These are phyloP conservation scores for Cryomyces minteri DNA, from an alignment of 495 filamentous ascomycete species.

Conservation along the genomic window DNA sequence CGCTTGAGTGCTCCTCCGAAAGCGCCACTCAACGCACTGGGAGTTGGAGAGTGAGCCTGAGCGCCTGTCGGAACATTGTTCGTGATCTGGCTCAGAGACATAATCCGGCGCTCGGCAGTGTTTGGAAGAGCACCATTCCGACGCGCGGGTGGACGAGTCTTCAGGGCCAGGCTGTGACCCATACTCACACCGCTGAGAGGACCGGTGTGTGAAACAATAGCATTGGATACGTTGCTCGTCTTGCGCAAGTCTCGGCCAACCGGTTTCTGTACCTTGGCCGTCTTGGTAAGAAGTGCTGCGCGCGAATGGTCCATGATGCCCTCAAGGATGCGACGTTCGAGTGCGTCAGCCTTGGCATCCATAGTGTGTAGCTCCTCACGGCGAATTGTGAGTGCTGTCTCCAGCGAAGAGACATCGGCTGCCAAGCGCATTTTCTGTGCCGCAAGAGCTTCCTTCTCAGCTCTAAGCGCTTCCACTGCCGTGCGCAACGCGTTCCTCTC, in stretches of 20 bases:
- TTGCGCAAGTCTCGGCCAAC: constrained; percentile 50
- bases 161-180: constrained; percentile 22
- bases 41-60: constrained; percentile 33
- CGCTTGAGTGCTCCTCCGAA: constrained; percentile 30
- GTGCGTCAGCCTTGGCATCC: constrained; percentile 65
- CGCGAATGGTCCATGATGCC: constrained; percentile 91
- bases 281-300: constrained; percentile 51
- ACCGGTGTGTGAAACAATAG: constrained; percentile 12
- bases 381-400: constrained; percentile 73
- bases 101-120: constrained; percentile 51
- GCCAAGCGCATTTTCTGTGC: constrained; percentile 57
- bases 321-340: constrained; percentile 85
- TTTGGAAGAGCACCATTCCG: constrained; percentile 18
- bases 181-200: constrained; percentile 10
- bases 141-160: constrained; percentile 21
- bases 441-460: constrained; percentile 35
- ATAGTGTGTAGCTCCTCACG: constrained; percentile 81
- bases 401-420: constrained; percentile 69
- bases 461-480: constrained; percentile 18
- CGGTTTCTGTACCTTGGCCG: constrained; percentile 21
- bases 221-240: constrained; percentile 29
- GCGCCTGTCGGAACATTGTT: constrained; percentile 47
- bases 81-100: constrained; percentile 74
- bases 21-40: constrained; percentile 30
- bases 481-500: constrained; percentile 30